Percentiles rank a stretch among this genome's conserved stretches.
phyloP scores from a whole-genome alignment of 2,329 filamentous ascomycete species.

The Ascochyta fabae region DNA sequence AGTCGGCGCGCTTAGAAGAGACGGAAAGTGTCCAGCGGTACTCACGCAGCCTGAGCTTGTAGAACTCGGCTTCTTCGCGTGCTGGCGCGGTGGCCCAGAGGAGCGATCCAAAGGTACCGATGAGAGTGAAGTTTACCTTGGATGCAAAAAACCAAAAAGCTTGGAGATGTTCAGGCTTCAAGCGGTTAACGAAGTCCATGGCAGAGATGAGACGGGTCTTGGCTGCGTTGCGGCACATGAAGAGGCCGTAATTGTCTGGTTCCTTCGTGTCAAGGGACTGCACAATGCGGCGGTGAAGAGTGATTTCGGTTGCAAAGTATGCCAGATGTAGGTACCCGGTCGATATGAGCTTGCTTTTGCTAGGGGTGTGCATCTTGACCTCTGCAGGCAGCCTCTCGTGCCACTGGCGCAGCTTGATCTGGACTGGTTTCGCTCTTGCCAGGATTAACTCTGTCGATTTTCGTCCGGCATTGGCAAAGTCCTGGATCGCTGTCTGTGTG shows the following conservation, averaged over 20 bases:
- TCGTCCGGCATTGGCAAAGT: constrained; percentile 68
- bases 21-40: constrained; percentile 95
- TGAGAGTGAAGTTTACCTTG: constrained; percentile 90
- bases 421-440: constrained; percentile 79
- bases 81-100: constrained; percentile 89
- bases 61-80: constrained; percentile 90
- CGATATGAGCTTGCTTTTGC: constrained; percentile 52
- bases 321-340: constrained; percentile 79
- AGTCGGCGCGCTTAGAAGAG: constrained; percentile 72
- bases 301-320: constrained; percentile 94
- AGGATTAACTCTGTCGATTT: constrained; percentile 77
- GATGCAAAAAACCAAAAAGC: constrained; percentile 92
- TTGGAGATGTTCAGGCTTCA: constrained; percentile 84
- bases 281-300: constrained; percentile 88
- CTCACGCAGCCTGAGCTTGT: constrained; percentile 81
- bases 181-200: constrained; percentile 95
- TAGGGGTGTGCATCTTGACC: constrained; percentile 68
- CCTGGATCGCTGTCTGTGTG: constrained; percentile 76
- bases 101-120: constrained; percentile 90
- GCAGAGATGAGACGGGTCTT: constrained; percentile 93
- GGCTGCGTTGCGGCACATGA: constrained; percentile 91
- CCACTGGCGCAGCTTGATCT: constrained; percentile 84
- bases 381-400: constrained; percentile 70
- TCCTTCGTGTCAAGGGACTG: constrained; percentile 69
- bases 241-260: constrained; percentile 79